These are phyloP conservation scores for Lichina pygmaea DNA, from an alignment of 495 filamentous ascomycete genomes.

Conservation along the genomic window DNA sequence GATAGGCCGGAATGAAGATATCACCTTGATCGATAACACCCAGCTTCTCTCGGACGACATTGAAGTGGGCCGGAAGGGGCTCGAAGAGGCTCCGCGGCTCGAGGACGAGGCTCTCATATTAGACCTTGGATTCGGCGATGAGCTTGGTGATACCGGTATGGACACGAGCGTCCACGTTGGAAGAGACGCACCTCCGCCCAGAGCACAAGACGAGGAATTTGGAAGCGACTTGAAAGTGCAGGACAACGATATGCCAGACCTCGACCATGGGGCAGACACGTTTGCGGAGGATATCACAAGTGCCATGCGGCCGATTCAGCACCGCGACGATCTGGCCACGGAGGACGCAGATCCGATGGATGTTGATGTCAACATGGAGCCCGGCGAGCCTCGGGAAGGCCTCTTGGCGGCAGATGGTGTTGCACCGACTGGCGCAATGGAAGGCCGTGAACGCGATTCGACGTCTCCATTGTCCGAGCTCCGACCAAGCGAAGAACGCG, in stretches of 20 bases:
- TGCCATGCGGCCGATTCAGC: constrained; percentile 1
- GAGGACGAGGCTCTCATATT: constrained; percentile 27
- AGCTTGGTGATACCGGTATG: constrained; percentile 21
- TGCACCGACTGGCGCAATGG: no score
- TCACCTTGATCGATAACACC: constrained; percentile 1
- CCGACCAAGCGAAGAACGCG: constrained; percentile 20
- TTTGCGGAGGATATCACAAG: constrained; percentile 2
- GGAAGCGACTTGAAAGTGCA: constrained; percentile 11
- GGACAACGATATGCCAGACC: constrained; percentile 20
- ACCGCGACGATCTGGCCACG: constrained; percentile 27
- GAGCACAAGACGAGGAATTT: constrained; percentile 8
- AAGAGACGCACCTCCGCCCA: constrained; percentile 6
- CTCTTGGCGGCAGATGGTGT: no score
- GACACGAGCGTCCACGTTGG: constrained; percentile 14
- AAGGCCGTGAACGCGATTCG: constrained; percentile 25
- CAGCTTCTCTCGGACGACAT: constrained; percentile 2
- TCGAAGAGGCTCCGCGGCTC: constrained; percentile 29
- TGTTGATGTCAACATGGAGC: constrained; percentile 17
- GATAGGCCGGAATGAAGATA: constrained; percentile 2
- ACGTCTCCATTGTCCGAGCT: constrained; percentile 38
- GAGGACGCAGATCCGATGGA: constrained; percentile 29
- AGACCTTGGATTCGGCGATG: constrained; percentile 24
- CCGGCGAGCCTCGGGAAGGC: no score
- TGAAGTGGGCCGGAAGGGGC: constrained; percentile 15
- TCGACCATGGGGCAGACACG: constrained; percentile 24